phyloP scores from a whole-genome alignment of 192 early-diverging fungal genomes.

The Gonapodya sp. region DNA sequence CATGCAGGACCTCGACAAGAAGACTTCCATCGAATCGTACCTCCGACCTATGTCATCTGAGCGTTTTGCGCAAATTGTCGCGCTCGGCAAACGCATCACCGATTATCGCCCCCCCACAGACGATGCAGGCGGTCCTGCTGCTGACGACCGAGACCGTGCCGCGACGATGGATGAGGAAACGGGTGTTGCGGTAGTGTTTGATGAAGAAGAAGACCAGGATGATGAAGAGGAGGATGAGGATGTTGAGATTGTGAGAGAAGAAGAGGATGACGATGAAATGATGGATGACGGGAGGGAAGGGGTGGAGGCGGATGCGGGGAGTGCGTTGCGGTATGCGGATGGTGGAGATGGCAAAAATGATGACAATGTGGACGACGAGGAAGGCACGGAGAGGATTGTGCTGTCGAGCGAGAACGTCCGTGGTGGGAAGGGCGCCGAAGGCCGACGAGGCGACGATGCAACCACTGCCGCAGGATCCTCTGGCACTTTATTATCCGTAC shows the following conservation, averaged over 20 bases:
- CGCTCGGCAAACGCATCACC: slow-evolving; percentile 89
- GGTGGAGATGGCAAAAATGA: slow-evolving; percentile 37
- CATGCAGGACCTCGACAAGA: slow-evolving; percentile 69
- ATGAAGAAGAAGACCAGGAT: slow-evolving; percentile 86
- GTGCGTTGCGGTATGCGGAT: slow-evolving; percentile 23
- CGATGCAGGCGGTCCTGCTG: slow-evolving; percentile 40
- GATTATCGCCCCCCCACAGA: slow-evolving; percentile 62
- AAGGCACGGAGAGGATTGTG: slow-evolving; percentile 1
- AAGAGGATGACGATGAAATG: slow-evolving; percentile 25
- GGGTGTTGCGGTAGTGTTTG: slow-evolving; percentile 93
- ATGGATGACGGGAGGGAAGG: slow-evolving; percentile 18
- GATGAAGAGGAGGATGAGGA: slow-evolving; percentile 60
- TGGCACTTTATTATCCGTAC: slow-evolving; percentile 38
- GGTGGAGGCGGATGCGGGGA: slow-evolving; percentile 6
- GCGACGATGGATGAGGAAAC: slow-evolving; percentile 62
- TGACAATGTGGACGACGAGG: slow-evolving; percentile 28
- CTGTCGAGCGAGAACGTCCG: background rate
- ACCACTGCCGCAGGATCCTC: background rate
- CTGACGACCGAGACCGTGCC: slow-evolving; percentile 30
- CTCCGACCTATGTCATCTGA: slow-evolving; percentile 64
- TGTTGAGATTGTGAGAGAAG: slow-evolving; percentile 22
- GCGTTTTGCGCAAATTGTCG: slow-evolving; percentile 77
- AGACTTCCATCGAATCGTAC: slow-evolving; percentile 68
- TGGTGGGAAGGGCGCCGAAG: background rate
- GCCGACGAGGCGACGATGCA: background rate